Evolutionary conservation across 495 filamentous ascomycete genomes (phyloP), one percentile per base, ranked within the genome.

Genomic region (Aspergillus baeticus): DNA sequence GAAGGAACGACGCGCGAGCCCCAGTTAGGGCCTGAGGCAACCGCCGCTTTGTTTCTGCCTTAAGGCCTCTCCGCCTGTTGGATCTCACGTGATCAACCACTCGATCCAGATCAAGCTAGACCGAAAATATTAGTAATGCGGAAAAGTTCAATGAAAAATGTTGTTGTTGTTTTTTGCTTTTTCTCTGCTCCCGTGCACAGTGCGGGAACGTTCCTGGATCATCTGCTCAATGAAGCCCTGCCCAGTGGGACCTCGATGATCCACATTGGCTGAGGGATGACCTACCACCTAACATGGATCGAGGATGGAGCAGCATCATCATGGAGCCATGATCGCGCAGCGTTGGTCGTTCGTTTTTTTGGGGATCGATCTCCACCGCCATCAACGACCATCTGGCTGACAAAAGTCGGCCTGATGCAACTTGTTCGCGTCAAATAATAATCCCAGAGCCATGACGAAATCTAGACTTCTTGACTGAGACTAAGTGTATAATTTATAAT

Each of bases 201-300:
- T 17, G 47, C 42, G 33, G 34, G 41, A 60, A 58, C 59, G 62
- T 64, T 61, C 62, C 62, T 64, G 62, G 55, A 60, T 60, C 49
- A 55, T 57, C 52, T 22, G 14, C 49, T 29, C 51, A 31, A 55
- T 57, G 10, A 45, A 31, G 22, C 2, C 26, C 42, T 45, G 21
- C 3, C 10, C 22, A 21, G 43, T 52, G 52, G 56, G 57, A 44
- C 53, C 48, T 54, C 60, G 61, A 52, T 58, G 60, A 51, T 58
- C 59, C 41, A 43, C 55, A 36, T 21, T 22, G 23, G 31, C 41
- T 14, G 31, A 26, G 38, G 51, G 39, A 39, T 53, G 51, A 42
- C 41, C 37, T 22, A 46, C 29, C 57, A 11, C 35, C 35, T 21
- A 51, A 55, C 36, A n/a, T 14, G 35, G 36, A 17, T 52, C 4